phyloP scores from a whole-genome alignment of 371 early-diverging fungal species.

The Capniomyces stellatus region DNA sequence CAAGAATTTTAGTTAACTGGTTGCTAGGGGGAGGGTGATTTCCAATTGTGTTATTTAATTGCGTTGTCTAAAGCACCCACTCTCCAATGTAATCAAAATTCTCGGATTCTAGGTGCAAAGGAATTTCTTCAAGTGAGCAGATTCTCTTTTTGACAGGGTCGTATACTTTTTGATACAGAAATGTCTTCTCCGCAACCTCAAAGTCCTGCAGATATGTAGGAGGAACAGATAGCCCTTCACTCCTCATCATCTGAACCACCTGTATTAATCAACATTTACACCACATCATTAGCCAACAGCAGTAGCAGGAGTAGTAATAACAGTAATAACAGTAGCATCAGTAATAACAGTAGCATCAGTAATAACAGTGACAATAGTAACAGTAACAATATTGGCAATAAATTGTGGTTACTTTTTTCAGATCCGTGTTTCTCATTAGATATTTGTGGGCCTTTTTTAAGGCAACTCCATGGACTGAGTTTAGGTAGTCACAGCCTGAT shows the following conservation, averaged over 20 bases:
- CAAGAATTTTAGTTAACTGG: too few species aligned
- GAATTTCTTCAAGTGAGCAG: conserved; percentile 35
- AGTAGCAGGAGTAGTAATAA: too few species aligned
- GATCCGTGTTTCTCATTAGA: conserved; percentile 29
- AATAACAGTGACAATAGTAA: too few species aligned
- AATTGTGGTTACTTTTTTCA: too few species aligned
- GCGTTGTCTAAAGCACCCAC: too few species aligned
- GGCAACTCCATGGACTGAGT: conserved; percentile 71
- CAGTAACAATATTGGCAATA: too few species aligned
- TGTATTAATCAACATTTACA: too few species aligned
- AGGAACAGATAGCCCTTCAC: conserved; percentile 22
- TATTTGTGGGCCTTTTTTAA: conserved; percentile 62
- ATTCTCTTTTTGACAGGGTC: conserved; percentile 31
- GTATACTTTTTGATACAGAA: conserved; percentile 65
- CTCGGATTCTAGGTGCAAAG: conserved; percentile 16
- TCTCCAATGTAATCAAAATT: conserved; percentile 25
- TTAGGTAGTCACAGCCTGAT: conserved; percentile 93
- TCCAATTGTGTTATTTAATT: too few species aligned
- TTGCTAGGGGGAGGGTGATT: too few species aligned
- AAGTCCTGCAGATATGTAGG: conserved; percentile 40
- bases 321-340: too few species aligned
- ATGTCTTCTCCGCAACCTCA: conserved; percentile 54
- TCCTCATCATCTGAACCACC: conserved; percentile 19
- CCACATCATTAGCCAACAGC: too few species aligned
- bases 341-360: too few species aligned